Evolutionary conservation across 805 yeast species (phyloP), one percentile per base, ranked within the genome.

Genomic region (Suhomyces kilbournensis): DNA sequence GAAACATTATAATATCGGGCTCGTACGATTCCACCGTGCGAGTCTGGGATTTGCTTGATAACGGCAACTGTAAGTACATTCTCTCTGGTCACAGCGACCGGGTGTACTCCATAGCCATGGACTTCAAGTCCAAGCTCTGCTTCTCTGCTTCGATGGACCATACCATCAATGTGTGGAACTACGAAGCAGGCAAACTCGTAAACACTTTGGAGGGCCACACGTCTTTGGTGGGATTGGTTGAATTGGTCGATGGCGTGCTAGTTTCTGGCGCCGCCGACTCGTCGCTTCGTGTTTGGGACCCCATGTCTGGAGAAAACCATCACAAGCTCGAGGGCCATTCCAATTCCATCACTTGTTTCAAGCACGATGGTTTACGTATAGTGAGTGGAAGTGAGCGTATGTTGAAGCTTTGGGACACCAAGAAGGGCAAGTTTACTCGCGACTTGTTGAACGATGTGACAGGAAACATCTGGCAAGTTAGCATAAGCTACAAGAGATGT

Each of bases 241-340:
- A 89, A 44, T 78, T 92, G 7, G 84, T 90, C 5, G 84, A 86
- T 23, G 83, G 86, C 34, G 84, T 83, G 46, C 74, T 94, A 10
- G 96, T 93, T 1, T 87, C 96, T 44, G 99, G 97, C 0, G 98
- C 97, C 2, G 98, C 98, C 0, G 99, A 94, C 68, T 83, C 94
- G 3, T 86, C 97, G 0, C 76, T 94, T 42, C 79, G 97, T 48
- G 86, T 93, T 1, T 94, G 99, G 99, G 88, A 94, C 64, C 94
- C 97, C 1, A 82, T 82, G 25, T 80, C 85, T 7, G 91, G 89
- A 26, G 78, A 79, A 19, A 82, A 88, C 42, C 74, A 76, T 48
- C 82, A 82, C 63, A 82, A 87, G 47, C 79, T 91, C 53, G 86
- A 88, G 59, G 96, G 97, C 30, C 93, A 91, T 67, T 80, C 84